phyloP scores from a whole-genome alignment of 352 stramenopile species.

The Pythium vanterpoolii region DNA sequence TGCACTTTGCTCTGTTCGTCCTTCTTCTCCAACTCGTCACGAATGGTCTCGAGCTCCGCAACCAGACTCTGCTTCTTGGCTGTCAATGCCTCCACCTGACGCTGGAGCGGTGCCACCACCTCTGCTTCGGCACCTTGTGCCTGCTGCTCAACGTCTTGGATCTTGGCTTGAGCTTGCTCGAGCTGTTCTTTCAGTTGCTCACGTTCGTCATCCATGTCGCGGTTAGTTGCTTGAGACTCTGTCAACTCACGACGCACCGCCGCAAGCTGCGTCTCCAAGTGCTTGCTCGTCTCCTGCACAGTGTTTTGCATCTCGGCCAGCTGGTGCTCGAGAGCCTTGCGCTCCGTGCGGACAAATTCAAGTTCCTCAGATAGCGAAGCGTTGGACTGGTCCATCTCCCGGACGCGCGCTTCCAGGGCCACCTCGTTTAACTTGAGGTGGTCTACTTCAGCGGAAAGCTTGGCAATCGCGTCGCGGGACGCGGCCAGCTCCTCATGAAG shows the following conservation, averaged over 20 bases:
- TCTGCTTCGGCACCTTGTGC: constrained; percentile 33
- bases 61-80: constrained; percentile 61
- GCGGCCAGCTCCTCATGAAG: constrained; percentile 11
- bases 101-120: constrained; percentile 31
- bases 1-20: constrained; percentile 29
- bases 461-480: constrained; percentile 3
- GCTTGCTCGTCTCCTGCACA: constrained; percentile 30
- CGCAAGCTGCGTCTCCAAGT: constrained; percentile 23
- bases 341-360: constrained; percentile 27
- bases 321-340: constrained; percentile 33
- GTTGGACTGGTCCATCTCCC: constrained; percentile 14
- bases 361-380: constrained; percentile 37
- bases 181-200: constrained; percentile 47
- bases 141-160: constrained; percentile 45
- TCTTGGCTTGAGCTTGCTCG: constrained; percentile 37
- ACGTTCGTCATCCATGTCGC: constrained; percentile 44
- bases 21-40: constrained; percentile 49
- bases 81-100: constrained; percentile 54
- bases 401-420: constrained; percentile 10
- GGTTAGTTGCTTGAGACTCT: constrained; percentile 25
- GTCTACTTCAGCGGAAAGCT: constrained; percentile 10
- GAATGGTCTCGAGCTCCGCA: constrained; percentile 42
- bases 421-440: constrained; percentile 20
- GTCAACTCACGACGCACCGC: constrained; percentile 14
- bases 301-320: constrained; percentile 34